Base-by-base conservation (phyloP, 306 rosid species). In the Cyamopsis tetragonoloba region DNA sequence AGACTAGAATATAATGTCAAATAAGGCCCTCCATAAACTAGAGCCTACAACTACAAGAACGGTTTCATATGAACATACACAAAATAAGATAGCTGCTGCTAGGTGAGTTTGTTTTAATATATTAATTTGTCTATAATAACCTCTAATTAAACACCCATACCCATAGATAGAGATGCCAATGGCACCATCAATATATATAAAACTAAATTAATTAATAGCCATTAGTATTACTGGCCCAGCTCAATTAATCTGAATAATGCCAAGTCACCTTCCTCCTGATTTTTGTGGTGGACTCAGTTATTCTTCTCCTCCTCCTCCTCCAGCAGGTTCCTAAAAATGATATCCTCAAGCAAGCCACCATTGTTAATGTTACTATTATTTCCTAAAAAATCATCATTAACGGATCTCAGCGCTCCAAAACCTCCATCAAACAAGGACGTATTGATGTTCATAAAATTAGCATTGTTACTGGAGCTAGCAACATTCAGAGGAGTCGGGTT, bases 291-390 rank as follows among this genome's bases (percentile, higher is more conserved):
- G 35, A 31, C 7, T 31, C 6, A 3, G 4, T 51, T 14, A 12
- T 59, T 60, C 22, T 74, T 71, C 24, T 89, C 80, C 10, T 64
- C 79, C 22, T 66, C 73, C 58, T 66, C 77, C 75, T 82, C 80
- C 79, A 64, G 89, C 2, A 77, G n/a, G n/a, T n/a, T n/a, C n/a
- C n/a, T n/a, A n/a, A n/a, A n/a, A 31, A 86, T 71, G 27, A 77
- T 77, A 26, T 93, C 99, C 68, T 93, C 85, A 57, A 93, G 90
- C 77, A 93, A 83, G 6, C 99, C 99, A n/a, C n/a, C n/a, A n/a
- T n/a, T n/a, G n/a, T n/a, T n/a, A n/a, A n/a, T n/a, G n/a, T n/a
- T n/a, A n/a, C n/a, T n/a, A 49, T 83, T 78, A 56, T 86, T 88
- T 54, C 83, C 75, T 4, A 80, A 60, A 68, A 86, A 50, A 68